Evolutionary conservation across 495 filamentous ascomycete species (phyloP).

Genomic region (Daldinia grandis): DNA sequence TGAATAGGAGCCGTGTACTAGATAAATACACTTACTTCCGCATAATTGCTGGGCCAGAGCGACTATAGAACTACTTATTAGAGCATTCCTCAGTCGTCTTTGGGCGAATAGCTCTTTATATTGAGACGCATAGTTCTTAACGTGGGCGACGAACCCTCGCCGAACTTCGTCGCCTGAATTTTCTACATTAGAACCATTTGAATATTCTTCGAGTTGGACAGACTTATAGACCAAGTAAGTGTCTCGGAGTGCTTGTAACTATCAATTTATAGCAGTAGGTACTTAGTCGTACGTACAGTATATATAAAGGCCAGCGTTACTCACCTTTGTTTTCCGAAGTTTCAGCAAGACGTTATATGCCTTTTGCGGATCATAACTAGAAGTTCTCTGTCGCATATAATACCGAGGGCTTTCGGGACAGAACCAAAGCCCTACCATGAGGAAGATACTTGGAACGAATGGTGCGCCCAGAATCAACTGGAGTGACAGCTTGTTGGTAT

Average conservation of each 20-base stretch:
- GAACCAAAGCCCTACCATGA: conserved; percentile 41
- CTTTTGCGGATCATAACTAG: conserved; percentile 39
- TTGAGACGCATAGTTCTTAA: conserved; percentile 27
- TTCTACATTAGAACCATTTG: conserved; percentile 8
- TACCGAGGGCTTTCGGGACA: conserved; percentile 47
- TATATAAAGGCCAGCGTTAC: neutral
- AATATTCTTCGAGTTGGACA: conserved; percentile 40
- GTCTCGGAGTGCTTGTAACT: conserved; percentile 47
- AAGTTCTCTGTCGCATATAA: conserved; percentile 41
- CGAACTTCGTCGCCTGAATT: neutral
- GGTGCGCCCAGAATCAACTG: conserved; percentile 43
- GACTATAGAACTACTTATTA: conserved; percentile 44
- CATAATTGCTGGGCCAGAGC: conserved; percentile 45
- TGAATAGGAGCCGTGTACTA: neutral
- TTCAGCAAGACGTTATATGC: conserved; percentile 37
- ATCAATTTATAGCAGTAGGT: neutral
- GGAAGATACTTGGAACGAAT: conserved; percentile 40
- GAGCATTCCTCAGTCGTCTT: conserved; percentile 42
- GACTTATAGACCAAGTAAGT: conserved; percentile 46
- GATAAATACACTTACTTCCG: conserved; percentile 40
- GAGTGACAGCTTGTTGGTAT: neutral
- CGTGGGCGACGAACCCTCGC: conserved; percentile 16
- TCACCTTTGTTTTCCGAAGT: conserved; percentile 40
- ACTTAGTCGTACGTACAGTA: neutral
- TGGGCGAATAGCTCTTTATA: conserved; percentile 41